Conservation (phyloP, 306 rosid species). For the Cucurbita argyrosperma region DNA sequence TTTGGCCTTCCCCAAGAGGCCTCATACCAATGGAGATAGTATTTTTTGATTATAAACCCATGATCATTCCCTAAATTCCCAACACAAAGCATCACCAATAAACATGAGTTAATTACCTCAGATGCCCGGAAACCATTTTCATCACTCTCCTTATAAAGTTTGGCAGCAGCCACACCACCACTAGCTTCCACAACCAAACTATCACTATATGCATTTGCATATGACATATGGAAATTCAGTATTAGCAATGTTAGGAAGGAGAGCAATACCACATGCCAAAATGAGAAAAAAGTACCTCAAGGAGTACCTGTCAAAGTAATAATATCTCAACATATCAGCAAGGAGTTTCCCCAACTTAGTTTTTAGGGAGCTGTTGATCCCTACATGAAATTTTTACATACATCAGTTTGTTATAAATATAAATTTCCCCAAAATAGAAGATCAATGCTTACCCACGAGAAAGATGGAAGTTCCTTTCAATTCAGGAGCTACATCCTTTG, state of each 20-base stretch:
- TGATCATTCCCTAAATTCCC: no score
- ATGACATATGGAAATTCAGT: slow-evolving; percentile 19
- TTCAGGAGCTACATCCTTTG: slow-evolving; percentile 45
- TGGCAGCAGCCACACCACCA: slow-evolving; percentile 45
- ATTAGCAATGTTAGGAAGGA: slow-evolving; percentile 11
- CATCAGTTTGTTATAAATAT: neutral
- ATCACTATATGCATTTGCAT: slow-evolving; percentile 23
- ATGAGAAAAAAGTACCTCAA: neutral
- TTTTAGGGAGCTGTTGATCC: slow-evolving; percentile 58
- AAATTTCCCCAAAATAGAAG: neutral
- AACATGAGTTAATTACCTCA: slow-evolving; percentile 33
- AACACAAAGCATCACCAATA: slow-evolving; percentile 1
- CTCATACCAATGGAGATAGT: no score
- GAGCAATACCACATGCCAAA: neutral
- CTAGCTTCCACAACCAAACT: slow-evolving; percentile 72
- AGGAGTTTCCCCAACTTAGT: slow-evolving; percentile 53
- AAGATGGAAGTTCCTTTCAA: slow-evolving; percentile 83
- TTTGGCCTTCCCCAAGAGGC: no score
- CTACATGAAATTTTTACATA: slow-evolving; percentile 18
- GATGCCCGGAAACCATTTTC: slow-evolving; percentile 43
- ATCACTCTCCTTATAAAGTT: slow-evolving; percentile 42
- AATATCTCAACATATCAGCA: slow-evolving; percentile 66
- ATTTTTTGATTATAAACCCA: no score
- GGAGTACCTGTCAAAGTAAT: slow-evolving; percentile 79
- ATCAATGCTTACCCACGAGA: slow-evolving; percentile 53